phyloP scores from a whole-genome alignment of 1,284 basidiomycete genomes.

The Malassezia pachydermatis region DNA sequence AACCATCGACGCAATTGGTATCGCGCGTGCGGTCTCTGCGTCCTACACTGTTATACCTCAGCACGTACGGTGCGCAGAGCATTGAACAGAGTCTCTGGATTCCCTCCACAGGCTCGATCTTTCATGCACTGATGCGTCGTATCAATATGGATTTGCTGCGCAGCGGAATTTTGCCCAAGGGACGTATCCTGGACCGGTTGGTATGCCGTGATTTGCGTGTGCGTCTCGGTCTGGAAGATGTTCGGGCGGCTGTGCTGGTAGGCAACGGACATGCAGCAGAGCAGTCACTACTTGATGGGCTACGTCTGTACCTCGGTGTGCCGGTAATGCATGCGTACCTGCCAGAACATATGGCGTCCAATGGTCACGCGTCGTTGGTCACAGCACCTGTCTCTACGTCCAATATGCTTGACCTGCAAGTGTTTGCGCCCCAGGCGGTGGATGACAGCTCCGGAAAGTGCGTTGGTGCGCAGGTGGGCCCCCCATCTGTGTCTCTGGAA shows the following conservation, averaged over 20 bases:
- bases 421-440: conserved; percentile 31
- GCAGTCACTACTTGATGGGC: conserved; percentile 35
- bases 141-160: conserved; percentile 31
- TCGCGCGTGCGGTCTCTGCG: background rate
- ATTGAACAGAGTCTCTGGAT: conserved; percentile 25
- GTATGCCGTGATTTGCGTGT: conserved; percentile 22
- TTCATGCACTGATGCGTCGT: background rate
- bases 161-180: conserved; percentile 24
- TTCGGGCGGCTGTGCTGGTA: conserved; percentile 22
- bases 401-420: conserved; percentile 40
- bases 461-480: conserved; percentile 38
- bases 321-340: conserved; percentile 38
- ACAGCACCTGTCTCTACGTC: conserved; percentile 32
- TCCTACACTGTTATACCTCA: conserved; percentile 33
- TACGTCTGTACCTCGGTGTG: conserved; percentile 36
- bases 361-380: background rate
- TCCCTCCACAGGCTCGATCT: conserved; percentile 18
- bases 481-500: conserved; percentile 36
- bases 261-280: conserved; percentile 22
- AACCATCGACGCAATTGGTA: background rate
- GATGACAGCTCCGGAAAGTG: conserved; percentile 8
- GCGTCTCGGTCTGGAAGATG: conserved; percentile 12
- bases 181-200: conserved; percentile 23
- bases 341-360: conserved; percentile 5
- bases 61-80: conserved; percentile 23